Conservation (phyloP, 257 asterid genomes). For the Ballota nigra region DNA sequence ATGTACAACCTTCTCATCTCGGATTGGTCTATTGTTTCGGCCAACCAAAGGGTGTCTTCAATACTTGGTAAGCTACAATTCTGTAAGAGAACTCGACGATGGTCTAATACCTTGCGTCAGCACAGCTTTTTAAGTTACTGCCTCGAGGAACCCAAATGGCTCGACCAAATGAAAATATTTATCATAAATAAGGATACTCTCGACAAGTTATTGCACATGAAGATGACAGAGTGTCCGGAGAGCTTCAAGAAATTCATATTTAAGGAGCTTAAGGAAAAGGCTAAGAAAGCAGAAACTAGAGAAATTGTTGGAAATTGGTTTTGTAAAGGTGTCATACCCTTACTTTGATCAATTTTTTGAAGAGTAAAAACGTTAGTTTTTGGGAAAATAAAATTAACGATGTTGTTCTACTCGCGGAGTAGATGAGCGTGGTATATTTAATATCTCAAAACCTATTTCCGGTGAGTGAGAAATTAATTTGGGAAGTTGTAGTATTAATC, state of each 20-base stretch:
- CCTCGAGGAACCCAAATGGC: background rate
- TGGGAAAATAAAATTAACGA: no score
- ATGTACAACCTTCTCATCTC: background rate
- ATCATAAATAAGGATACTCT: background rate
- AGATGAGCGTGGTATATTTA: no score
- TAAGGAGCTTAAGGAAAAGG: background rate
- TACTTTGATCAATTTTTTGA: no score
- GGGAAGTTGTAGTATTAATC: no score
- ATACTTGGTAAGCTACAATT: background rate
- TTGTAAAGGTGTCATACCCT: no score
- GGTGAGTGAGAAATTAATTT: no score
- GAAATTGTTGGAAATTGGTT: no score
- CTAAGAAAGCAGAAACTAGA: background rate
- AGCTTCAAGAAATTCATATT: conserved; percentile 1
- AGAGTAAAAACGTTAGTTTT: no score
- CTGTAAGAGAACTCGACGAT: background rate
- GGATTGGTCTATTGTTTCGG: conserved; percentile 19
- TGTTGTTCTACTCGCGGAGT: no score
- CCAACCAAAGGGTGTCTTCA: background rate
- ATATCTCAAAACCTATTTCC: no score
- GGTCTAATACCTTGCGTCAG: conserved; percentile 10
- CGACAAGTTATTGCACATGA: background rate
- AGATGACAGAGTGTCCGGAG: background rate
- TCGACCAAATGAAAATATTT: background rate
- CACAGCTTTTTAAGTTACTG: conserved; percentile 14